Evolutionary conservation across 2,329 filamentous ascomycete species (phyloP), one percentile per base, ranked within the genome.

Genomic region (Penicillium brevicompactum): DNA sequence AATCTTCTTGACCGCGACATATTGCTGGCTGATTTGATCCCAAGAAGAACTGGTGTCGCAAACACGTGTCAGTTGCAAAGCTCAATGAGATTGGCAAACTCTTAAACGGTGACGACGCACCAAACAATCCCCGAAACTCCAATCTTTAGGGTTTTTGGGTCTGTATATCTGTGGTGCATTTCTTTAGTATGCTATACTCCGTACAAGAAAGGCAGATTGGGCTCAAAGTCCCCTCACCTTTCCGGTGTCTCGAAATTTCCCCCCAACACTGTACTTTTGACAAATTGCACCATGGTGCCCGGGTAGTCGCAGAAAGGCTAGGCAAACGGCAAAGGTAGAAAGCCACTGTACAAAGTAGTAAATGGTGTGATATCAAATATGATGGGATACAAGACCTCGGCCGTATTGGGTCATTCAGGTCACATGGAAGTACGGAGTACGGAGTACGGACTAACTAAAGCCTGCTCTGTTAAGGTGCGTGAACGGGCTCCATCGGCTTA

Each of bases 1-100:
- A 72, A 97, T 97, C 86, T 97, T 97, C 85, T 97, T 97, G 74
- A 97, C 92, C 58, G 93, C 93, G 58, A 97, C 93, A 78, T 92
- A 91, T 76, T 96, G 92, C 75, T 86, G 90, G 57, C 92, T 97
- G 76, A 97, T 90, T 80, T 97, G 92, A 76, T 97, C 93, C 78
- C 92, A 92, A 51, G 93, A 93, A 63, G 93, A 97, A 78, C 92
- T 97, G 14, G 9, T 16, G 21, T 27, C n/a, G 3, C 3, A 41
- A 11, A 9, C 8, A n/a, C 2, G 10, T n/a, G 14, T 14, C 34
- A 37, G 31, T 34, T 34, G 13, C 31, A 9, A 11, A 34, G 13
- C 31, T 7, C 13, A 37, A n/a, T n/a, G 13, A 37, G 9, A 5
- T 41, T 21, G 18, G 46, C 16, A 37, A 5, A 31, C 18, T 38